Conservation (phyloP, 2,329 filamentous ascomycete genomes). For the Juglanconis oblonga region DNA sequence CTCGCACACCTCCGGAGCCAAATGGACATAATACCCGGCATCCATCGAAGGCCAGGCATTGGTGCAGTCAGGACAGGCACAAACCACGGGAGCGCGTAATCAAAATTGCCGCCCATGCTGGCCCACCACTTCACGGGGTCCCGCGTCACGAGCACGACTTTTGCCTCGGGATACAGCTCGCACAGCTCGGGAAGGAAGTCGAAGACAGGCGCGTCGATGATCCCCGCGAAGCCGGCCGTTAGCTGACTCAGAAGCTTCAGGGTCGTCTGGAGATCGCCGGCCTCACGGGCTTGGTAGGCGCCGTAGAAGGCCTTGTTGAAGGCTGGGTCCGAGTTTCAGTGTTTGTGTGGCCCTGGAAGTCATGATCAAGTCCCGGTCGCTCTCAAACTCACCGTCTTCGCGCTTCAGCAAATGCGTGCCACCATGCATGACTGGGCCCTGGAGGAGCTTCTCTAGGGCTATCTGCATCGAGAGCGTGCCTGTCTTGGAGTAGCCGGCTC, state of each 20-base stretch:
- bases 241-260: slow-evolving; percentile 24
- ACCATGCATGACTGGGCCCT: slow-evolving; percentile 4
- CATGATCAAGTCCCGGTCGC: not conserved
- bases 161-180: slow-evolving; percentile 41
- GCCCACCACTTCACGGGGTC: slow-evolving; percentile 29
- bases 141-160: slow-evolving; percentile 35
- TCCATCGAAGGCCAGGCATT: slow-evolving; percentile 6
- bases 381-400: not conserved
- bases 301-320: not conserved
- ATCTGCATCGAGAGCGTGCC: not conserved
- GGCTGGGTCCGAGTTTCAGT: not conserved
- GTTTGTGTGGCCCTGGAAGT: not conserved
- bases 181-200: slow-evolving; percentile 39
- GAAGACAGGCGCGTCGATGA: slow-evolving; percentile 36
- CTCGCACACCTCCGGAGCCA: not conserved
- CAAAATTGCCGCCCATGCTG: slow-evolving; percentile 19
- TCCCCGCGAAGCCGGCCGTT: slow-evolving; percentile 37
- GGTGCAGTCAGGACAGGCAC: slow-evolving; percentile 2
- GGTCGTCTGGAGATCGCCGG: slow-evolving; percentile 21
- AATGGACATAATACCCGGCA: not conserved
- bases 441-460: not conserved
- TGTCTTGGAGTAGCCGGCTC: not conserved
- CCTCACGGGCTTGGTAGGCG: slow-evolving; percentile 23
- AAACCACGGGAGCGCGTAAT: not conserved
- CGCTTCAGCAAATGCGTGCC: not conserved